Evolutionary conservation across 345 rosid genomes (phyloP).

Genomic region (Kernera saxatilis): DNA sequence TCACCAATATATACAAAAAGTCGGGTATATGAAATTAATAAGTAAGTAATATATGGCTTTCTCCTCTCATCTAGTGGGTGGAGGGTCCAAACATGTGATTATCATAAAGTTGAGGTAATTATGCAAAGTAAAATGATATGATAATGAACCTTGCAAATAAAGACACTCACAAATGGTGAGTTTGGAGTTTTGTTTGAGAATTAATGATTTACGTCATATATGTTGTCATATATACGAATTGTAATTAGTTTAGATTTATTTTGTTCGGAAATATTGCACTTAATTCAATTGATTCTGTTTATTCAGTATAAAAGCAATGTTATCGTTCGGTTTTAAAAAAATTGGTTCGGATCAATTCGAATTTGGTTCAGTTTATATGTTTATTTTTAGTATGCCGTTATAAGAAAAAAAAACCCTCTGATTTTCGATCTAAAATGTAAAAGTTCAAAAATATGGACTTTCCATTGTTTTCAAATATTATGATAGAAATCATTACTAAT

Average conservation of each 20-base stretch:
- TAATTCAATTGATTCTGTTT: not conserved
- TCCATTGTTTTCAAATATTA: not conserved
- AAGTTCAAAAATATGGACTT: not conserved
- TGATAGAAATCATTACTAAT: not conserved
- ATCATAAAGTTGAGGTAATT: conserved; percentile 28
- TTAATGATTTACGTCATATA: conserved; percentile 8
- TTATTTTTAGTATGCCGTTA: not conserved
- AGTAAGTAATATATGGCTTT: not conserved
- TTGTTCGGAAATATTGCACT: not conserved
- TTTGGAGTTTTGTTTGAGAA: not conserved
- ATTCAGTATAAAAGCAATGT: not conserved
- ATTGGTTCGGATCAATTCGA: not conserved
- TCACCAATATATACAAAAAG: conserved; percentile 13
- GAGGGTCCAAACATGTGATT: conserved; percentile 43
- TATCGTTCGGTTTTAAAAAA: not conserved
- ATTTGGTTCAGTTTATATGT: not conserved
- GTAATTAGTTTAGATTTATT: not conserved
- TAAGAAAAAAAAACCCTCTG: not conserved
- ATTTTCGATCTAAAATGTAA: not conserved
- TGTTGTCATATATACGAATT: conserved; percentile 6
- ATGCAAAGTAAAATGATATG: conserved; percentile 23
- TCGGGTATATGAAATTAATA: conserved; percentile 2
- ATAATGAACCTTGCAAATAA: conserved; percentile 24
- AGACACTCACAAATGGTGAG: conserved; percentile 17
- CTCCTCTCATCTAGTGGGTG: conserved; percentile 31